Percentiles rank a stretch among this genome's conserved stretches.
These are phyloP conservation scores for Forsythia viridissima DNA, from an alignment of 257 asterid species.

Conservation along the genomic window DNA sequence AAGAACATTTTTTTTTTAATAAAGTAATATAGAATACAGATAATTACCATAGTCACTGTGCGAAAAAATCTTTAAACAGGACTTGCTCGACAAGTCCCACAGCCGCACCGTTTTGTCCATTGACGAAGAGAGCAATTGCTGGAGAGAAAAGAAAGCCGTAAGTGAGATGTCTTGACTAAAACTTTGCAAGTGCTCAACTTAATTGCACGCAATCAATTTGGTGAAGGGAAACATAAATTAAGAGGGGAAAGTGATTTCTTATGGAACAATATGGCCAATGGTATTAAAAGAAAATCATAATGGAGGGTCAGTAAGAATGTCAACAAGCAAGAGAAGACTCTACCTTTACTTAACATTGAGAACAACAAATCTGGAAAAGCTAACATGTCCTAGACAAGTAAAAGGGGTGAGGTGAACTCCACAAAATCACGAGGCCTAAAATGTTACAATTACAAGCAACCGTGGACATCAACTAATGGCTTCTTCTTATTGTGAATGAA, in stretches of 20 bases:
- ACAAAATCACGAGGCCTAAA: neutral
- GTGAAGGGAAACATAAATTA: neutral
- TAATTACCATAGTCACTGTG: constrained; percentile 51
- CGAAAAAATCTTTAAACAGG: constrained; percentile 49
- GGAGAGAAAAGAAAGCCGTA: constrained; percentile 10
- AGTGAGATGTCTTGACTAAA: neutral
- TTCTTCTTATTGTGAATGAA: neutral
- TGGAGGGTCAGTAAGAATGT: neutral
- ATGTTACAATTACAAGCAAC: neutral
- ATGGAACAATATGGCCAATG: neutral
- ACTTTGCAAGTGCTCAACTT: constrained; percentile 12
- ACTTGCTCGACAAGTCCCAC: constrained; percentile 48
- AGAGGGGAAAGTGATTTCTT: neutral
- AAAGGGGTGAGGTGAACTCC: neutral
- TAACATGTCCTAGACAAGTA: neutral
- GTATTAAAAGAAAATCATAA: neutral
- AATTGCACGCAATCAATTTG: constrained; percentile 20
- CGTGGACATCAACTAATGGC: neutral
- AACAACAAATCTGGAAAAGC: neutral
- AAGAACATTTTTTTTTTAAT: neutral
- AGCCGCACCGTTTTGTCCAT: constrained; percentile 60
- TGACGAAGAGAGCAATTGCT: constrained; percentile 53
- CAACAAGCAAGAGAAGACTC: neutral
- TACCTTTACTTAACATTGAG: neutral
- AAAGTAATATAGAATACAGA: neutral